phyloP scores from a whole-genome alignment of 768 basidiomycete species.

The Rhodotorula taiwanensis region DNA sequence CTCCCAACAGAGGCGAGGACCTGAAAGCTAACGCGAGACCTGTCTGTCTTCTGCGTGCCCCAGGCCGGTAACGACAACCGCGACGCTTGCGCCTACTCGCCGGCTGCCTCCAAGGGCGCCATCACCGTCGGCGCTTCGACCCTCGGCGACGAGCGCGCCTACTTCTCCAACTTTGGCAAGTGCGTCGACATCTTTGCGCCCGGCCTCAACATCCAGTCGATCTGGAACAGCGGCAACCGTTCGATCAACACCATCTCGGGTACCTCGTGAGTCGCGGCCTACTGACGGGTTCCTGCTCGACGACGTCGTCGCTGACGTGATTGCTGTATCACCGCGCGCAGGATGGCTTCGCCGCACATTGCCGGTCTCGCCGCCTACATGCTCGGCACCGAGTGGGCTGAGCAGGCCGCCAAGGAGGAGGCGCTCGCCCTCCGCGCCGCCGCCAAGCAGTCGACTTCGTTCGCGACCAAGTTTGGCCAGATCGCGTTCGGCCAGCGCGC shows the following conservation, averaged over 20 bases:
- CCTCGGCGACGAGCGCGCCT: conserved; percentile 48
- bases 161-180: conserved; percentile 70
- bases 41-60: no score
- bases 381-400: conserved; percentile 53
- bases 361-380: conserved; percentile 84
- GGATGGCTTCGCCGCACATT: conserved; percentile 84
- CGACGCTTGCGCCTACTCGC: conserved; percentile 88
- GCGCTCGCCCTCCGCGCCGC: conserved; percentile 46
- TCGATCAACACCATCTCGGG: conserved; percentile 75
- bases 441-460: conserved; percentile 55
- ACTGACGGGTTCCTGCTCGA: background rate
- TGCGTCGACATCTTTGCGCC: conserved; percentile 90
- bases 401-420: conserved; percentile 38
- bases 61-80: conserved; percentile 45
- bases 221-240: conserved; percentile 60
- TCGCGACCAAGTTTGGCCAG: conserved; percentile 57
- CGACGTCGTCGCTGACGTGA: background rate
- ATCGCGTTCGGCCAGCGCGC: conserved; percentile 47
- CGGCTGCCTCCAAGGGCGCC: conserved; percentile 78
- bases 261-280: conserved; percentile 51
- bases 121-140: conserved; percentile 84
- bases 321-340: background rate
- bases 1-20: no score
- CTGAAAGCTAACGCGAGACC: no score
- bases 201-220: conserved; percentile 76